Conservation (phyloP, 2,329 filamentous ascomycete species). For the Xylariales sp. region DNA sequence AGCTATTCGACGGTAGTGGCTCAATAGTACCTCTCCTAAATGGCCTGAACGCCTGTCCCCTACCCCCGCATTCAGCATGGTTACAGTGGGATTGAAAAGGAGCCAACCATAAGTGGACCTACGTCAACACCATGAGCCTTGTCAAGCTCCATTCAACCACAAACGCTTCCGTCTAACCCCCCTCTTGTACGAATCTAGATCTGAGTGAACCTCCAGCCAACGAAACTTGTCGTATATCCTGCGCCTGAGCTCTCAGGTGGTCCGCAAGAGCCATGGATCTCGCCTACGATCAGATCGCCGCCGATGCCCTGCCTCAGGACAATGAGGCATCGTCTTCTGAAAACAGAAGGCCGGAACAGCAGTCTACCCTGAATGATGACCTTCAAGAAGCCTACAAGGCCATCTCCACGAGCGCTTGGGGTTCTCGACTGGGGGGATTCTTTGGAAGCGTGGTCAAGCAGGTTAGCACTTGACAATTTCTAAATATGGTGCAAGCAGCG, state of each 20-base stretch:
- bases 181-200: no score
- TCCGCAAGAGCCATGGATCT: conserved; percentile 71
- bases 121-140: conserved; percentile 4
- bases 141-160: neutral
- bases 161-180: neutral
- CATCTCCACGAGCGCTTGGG: conserved; percentile 89
- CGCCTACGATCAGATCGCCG: conserved; percentile 94
- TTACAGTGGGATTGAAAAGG: conserved; percentile 3
- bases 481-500: no score
- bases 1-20: no score
- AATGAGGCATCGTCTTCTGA: conserved; percentile 41
- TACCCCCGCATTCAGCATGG: conserved; percentile 8
- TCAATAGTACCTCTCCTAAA: no score
- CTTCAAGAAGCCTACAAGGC: conserved; percentile 94
- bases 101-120: conserved; percentile 4
- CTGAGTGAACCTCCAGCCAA: no score
- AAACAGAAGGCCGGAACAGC: conserved; percentile 29
- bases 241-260: neutral
- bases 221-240: neutral
- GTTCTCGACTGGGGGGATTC: conserved; percentile 79
- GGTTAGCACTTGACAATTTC: no score
- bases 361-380: conserved; percentile 71
- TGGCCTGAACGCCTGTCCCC: neutral
- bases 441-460: conserved; percentile 92
- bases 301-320: conserved; percentile 66